Evolutionary conservation across 2,329 filamentous ascomycete species (phyloP).

Genomic region (Penicillium sp.): DNA sequence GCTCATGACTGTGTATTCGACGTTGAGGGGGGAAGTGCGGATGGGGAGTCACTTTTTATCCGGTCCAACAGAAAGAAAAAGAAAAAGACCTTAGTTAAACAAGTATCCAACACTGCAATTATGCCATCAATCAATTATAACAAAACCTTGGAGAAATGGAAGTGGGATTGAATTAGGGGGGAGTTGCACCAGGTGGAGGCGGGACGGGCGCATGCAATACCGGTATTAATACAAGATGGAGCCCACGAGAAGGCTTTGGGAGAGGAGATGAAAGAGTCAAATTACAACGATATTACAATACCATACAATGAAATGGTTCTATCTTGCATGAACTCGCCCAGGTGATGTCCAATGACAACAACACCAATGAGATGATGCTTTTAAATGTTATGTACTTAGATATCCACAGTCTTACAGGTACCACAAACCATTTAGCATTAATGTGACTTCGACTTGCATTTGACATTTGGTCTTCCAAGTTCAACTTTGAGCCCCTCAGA

Average conservation of each 20-base stretch:
- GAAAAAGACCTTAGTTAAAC: neutral
- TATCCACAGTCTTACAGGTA: constrained; percentile 1
- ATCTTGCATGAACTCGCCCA: neutral
- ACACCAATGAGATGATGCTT: neutral
- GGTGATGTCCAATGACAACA: neutral
- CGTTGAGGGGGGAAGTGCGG: constrained; percentile 14
- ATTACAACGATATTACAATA: neutral
- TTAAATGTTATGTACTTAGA: neutral
- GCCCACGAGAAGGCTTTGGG: neutral
- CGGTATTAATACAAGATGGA: constrained; percentile 1
- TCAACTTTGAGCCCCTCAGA: neutral
- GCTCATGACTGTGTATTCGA: constrained; percentile 25
- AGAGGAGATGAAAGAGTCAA: neutral
- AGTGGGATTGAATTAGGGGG: constrained; percentile 11
- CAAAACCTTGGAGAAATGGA: constrained; percentile 4
- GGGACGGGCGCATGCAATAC: constrained; percentile 4
- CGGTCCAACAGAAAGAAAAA: neutral
- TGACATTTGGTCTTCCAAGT: neutral
- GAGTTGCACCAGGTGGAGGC: constrained; percentile 5
- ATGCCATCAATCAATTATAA: constrained; percentile 1
- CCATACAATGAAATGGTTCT: neutral
- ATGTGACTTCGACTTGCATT: neutral
- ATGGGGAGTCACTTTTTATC: constrained; percentile 17
- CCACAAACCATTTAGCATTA: neutral
- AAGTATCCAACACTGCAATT: neutral